Evolutionary conservation across 1,139 yeast genomes (phyloP).

Genomic region (Eremothecium coryli): DNA sequence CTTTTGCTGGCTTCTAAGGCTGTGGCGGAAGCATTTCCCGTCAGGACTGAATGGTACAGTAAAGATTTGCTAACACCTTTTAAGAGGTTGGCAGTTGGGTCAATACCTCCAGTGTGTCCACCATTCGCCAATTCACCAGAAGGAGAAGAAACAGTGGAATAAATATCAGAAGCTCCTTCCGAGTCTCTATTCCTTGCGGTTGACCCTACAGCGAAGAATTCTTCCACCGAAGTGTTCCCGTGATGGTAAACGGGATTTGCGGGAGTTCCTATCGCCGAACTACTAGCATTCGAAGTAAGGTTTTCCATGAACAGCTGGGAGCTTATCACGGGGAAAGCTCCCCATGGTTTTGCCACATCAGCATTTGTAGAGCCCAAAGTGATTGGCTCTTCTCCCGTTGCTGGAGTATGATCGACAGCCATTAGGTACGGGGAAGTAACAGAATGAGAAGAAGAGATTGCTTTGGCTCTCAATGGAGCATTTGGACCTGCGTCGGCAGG

Average conservation of each 20-base stretch:
- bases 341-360: slow-evolving; percentile 3
- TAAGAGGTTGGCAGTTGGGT: slow-evolving; percentile 20
- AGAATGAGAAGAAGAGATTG: slow-evolving; percentile 22
- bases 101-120: slow-evolving; percentile 6
- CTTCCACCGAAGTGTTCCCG: slow-evolving; percentile 22
- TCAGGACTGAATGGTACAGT: slow-evolving; percentile 21
- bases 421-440: slow-evolving; percentile 9
- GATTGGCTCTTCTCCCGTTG: neutral
- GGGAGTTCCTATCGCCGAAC: slow-evolving; percentile 19
- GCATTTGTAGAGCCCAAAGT: neutral
- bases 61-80: slow-evolving; percentile 25
- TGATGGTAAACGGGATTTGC: slow-evolving; percentile 14
- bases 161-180: slow-evolving; percentile 3
- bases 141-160: slow-evolving; percentile 10
- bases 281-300: slow-evolving; percentile 27
- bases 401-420: too few relatives aligned
- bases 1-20: slow-evolving; percentile 16
- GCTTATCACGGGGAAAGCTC: slow-evolving; percentile 13
- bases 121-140: slow-evolving; percentile 1
- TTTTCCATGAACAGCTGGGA: slow-evolving; percentile 29
- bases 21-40: slow-evolving; percentile 15
- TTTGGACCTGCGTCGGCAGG: slow-evolving; percentile 4
- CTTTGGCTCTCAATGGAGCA: slow-evolving; percentile 12
- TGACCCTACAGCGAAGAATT: slow-evolving; percentile 19
- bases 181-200: slow-evolving; percentile 8